phyloP scores from a whole-genome alignment of 2,329 filamentous ascomycete species.

The Stagonosporopsis tanaceti region DNA sequence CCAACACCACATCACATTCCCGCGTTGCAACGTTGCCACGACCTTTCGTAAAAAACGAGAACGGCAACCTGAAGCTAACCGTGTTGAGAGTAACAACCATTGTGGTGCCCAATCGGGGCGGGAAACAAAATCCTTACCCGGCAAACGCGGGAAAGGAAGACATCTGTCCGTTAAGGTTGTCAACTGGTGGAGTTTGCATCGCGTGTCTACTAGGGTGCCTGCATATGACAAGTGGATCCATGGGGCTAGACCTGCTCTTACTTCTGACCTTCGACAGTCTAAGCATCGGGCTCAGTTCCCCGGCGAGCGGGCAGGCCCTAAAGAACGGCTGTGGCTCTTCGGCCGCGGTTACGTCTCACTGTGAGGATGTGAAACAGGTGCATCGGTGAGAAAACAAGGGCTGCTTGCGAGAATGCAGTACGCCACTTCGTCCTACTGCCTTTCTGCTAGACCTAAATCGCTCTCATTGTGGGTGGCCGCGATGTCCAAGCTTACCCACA shows the following conservation, averaged over 20 bases:
- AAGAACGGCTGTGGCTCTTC: slow-evolving; percentile 34
- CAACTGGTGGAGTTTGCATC: slow-evolving; percentile 34
- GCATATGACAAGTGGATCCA: slow-evolving; percentile 31
- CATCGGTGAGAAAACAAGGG: slow-evolving; percentile 42
- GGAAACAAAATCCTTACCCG: slow-evolving; percentile 25
- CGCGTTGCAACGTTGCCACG: slow-evolving; percentile 1
- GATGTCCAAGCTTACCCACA: slow-evolving; percentile 35
- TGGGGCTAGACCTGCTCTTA: slow-evolving; percentile 36
- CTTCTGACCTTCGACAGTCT: slow-evolving; percentile 37
- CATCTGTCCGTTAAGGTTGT: slow-evolving; percentile 28
- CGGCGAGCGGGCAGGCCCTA: slow-evolving; percentile 35
- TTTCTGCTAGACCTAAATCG: slow-evolving; percentile 30
- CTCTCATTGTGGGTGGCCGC: slow-evolving; percentile 27
- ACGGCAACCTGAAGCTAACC: slow-evolving; percentile 9
- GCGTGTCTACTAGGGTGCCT: slow-evolving; percentile 41
- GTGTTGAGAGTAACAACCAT: neutral
- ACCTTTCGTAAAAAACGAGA: neutral
- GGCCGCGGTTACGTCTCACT: slow-evolving; percentile 29
- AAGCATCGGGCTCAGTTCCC: slow-evolving; percentile 41
- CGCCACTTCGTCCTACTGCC: slow-evolving; percentile 40
- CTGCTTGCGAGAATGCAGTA: slow-evolving; percentile 35
- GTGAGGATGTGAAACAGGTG: slow-evolving; percentile 37
- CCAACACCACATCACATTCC: slow-evolving; percentile 12
- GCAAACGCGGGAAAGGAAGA: slow-evolving; percentile 39
- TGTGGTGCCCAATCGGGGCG: slow-evolving; percentile 19